phyloP scores from a whole-genome alignment of 176 grass and related monocot genomes.

The Neostapfia colusana region DNA sequence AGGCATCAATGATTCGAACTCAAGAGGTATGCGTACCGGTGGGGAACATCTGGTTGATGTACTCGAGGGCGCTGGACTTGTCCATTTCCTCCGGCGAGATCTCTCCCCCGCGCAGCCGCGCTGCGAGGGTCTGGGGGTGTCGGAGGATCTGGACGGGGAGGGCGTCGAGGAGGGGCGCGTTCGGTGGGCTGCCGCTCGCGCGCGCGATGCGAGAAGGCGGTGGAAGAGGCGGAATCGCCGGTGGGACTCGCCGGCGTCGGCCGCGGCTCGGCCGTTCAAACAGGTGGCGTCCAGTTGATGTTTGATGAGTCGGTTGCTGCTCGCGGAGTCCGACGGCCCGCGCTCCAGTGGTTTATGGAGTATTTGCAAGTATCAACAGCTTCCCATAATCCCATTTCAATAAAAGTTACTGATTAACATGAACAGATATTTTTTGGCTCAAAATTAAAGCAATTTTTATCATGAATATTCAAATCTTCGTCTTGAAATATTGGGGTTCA shows the following conservation, averaged over 20 bases:
- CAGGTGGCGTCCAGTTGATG: conserved; percentile 34
- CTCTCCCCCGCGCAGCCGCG: conserved; percentile 33
- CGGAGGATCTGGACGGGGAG: conserved; percentile 39
- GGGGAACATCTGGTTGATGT: conserved; percentile 99
- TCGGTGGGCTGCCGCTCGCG: conserved; percentile 2
- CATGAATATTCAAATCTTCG: too few species aligned
- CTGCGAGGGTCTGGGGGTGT: conserved; percentile 40
- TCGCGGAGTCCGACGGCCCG: conserved; percentile 15
- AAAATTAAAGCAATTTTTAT: neutral
- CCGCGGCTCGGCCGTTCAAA: conserved; percentile 37
- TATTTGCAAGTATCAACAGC: neutral
- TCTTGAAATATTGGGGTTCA: neutral
- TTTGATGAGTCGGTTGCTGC: conserved; percentile 34
- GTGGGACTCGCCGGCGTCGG: conserved; percentile 43
- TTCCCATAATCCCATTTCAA: neutral
- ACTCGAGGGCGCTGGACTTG: conserved; percentile 94
- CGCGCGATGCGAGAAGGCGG: neutral
- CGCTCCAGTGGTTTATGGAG: neutral
- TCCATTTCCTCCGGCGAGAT: conserved; percentile 64
- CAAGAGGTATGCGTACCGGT: conserved; percentile 46
- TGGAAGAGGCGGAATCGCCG: conserved; percentile 28
- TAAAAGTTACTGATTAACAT: neutral
- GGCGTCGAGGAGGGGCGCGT: neutral
- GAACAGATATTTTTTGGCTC: neutral
- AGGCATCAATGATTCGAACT: conserved; percentile 30